A percentile compares a stretch with the other conserved stretches of the same genome.
Evolutionary conservation across 2,329 filamentous ascomycete genomes (phyloP).

Genomic region (Sordariomycetes sp.): DNA sequence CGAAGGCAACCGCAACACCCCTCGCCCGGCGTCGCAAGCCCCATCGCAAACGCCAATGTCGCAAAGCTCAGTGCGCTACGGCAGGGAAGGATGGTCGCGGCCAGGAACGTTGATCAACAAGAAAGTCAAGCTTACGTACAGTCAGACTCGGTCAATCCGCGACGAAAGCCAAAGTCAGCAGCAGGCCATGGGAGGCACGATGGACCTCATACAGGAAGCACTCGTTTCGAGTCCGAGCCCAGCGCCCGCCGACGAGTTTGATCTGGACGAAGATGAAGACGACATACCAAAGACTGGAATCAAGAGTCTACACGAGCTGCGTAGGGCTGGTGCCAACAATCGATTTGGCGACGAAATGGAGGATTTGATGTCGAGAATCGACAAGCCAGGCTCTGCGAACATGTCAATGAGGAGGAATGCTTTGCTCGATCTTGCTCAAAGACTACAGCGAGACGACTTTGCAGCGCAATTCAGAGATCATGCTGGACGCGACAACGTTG

Average conservation of each 20-base stretch:
- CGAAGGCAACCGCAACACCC: not conserved
- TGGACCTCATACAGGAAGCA: too few species aligned
- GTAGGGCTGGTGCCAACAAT: conserved; percentile 57
- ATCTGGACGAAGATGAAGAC: conserved; percentile 21
- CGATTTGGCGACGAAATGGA: conserved; percentile 58
- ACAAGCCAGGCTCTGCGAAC: conserved; percentile 33
- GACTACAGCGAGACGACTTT: conserved; percentile 54
- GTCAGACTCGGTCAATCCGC: conserved; percentile 5
- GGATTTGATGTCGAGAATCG: conserved; percentile 53
- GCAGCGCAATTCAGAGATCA: conserved; percentile 65
- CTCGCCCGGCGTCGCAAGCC: not conserved
- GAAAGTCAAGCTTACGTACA: conserved; percentile 7
- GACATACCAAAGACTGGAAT: conserved; percentile 40
- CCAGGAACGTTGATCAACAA: conserved; percentile 4
- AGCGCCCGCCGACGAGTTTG: conserved; percentile 15
- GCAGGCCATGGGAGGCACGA: too few species aligned
- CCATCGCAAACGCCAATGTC: not conserved
- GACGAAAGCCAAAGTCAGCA: conserved; percentile 2
- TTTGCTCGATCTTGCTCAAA: conserved; percentile 49
- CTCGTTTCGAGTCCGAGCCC: conserved; percentile 9
- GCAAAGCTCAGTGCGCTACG: not conserved
- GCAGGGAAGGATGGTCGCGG: not conserved
- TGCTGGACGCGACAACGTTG: conserved; percentile 59
- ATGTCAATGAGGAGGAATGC: conserved; percentile 47
- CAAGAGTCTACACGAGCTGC: conserved; percentile 55